These are phyloP conservation scores for Globisporangium radiosum DNA, from an alignment of 352 stramenopile species.

Conservation along the genomic window DNA sequence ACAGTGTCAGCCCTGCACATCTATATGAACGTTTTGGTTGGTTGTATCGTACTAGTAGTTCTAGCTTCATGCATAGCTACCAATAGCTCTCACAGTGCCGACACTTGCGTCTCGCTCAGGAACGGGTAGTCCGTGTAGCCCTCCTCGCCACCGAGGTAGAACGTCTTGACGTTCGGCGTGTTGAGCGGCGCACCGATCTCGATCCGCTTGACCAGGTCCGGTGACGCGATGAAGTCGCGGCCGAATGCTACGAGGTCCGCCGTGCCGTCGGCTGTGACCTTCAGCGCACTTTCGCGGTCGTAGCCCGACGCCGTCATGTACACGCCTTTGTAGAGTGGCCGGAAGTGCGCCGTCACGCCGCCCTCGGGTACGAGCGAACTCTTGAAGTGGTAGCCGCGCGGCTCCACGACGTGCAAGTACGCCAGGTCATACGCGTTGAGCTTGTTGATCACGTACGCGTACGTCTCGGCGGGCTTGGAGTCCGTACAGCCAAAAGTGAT, in stretches of 20 bases:
- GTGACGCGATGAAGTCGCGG: conserved; percentile 47
- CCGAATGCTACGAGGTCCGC: conserved; percentile 40
- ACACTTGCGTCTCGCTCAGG: conserved; percentile 1
- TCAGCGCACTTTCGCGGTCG: conserved; percentile 18
- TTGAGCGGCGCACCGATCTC: conserved; percentile 20
- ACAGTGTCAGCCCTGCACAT: no score
- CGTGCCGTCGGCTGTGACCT: conserved; percentile 18
- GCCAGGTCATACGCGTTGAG: no score
- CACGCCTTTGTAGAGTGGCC: conserved; percentile 32
- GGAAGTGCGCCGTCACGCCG: conserved; percentile 23
- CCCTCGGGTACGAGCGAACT: conserved; percentile 25
- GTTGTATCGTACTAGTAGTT: no score
- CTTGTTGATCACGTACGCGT: no score
- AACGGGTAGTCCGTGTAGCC: conserved; percentile 34
- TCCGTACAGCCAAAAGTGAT: no score
- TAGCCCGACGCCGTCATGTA: conserved; percentile 34
- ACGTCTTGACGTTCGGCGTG: conserved; percentile 19
- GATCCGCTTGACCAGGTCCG: conserved; percentile 35
- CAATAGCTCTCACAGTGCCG: neutral
- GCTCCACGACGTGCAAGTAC: no score
- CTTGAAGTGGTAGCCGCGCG: no score
- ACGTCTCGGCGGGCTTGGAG: no score
- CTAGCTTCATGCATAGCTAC: neutral
- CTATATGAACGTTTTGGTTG: no score
- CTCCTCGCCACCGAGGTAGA: conserved; percentile 19